These are phyloP conservation scores for Sindora glabra DNA, from an alignment of 306 rosid genomes.

Conservation along the genomic window DNA sequence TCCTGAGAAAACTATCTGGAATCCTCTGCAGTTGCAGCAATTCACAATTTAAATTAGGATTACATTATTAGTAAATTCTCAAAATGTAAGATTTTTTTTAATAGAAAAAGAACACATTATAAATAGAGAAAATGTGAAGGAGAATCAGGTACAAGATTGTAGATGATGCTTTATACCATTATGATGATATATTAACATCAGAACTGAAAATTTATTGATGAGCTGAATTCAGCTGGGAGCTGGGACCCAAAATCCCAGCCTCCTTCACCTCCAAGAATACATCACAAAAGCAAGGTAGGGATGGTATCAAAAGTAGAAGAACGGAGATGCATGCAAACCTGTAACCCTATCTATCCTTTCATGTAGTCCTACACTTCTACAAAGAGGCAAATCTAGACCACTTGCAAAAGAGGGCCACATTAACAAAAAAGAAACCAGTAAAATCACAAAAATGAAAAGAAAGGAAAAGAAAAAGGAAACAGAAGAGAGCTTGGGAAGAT, in stretches of 20 bases:
- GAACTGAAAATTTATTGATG: background rate
- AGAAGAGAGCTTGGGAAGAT: no score
- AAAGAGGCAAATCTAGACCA: background rate
- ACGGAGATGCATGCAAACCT: background rate
- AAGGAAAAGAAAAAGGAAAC: no score
- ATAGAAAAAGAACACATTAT: no score
- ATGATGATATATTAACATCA: background rate
- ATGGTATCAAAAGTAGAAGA: background rate
- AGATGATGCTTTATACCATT: background rate
- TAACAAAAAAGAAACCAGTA: background rate
- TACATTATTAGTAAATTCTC: background rate
- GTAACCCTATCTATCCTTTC: background rate
- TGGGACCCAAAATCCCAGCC: no score
- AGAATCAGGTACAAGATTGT: no score
- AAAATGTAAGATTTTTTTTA: no score
- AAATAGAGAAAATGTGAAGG: no score
- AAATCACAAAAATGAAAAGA: no score
- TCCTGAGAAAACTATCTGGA: slow-evolving; percentile 69
- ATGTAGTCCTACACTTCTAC: background rate
- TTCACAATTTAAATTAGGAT: slow-evolving; percentile 24
- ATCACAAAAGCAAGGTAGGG: background rate
- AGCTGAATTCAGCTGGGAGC: no score
- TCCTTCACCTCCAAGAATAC: background rate
- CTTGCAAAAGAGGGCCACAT: background rate
- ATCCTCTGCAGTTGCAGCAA: slow-evolving; percentile 80